Conservation (phyloP, 148 eudicot genomes). For the Vaccinium macrocarpon region DNA sequence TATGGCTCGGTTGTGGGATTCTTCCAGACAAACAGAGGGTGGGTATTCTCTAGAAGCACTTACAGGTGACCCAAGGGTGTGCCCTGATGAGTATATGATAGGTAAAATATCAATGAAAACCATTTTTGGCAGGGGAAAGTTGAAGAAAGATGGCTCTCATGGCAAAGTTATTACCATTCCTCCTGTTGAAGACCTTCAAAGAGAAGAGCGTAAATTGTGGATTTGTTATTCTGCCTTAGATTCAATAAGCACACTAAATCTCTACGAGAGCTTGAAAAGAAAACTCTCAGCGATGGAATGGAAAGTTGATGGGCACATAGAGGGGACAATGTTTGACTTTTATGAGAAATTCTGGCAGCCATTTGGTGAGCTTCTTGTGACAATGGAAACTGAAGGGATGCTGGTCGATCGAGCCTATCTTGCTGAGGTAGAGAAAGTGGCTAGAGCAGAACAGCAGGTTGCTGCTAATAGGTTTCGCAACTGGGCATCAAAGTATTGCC, state of each 20-base stretch:
- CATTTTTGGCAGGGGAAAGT: constrained; percentile 78
- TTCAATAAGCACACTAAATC: constrained; percentile 82
- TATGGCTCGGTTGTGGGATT: constrained; percentile 98
- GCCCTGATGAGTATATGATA: constrained; percentile 43
- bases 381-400: constrained; percentile 95
- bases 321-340: constrained; percentile 69
- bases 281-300: constrained; percentile 60
- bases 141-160: constrained; percentile 78
- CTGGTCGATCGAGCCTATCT: constrained; percentile 84
- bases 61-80: constrained; percentile 56
- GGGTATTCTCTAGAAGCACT: constrained; percentile 98
- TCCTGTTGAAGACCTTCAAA: constrained; percentile 80
- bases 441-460: constrained; percentile 71
- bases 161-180: constrained; percentile 73
- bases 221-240: constrained; percentile 91
- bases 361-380: constrained; percentile 84
- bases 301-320: constrained; percentile 47
- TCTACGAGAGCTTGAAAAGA: constrained; percentile 70
- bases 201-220: constrained; percentile 68
- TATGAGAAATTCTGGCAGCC: constrained; percentile 84
- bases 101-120: constrained; percentile 93
- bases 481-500: constrained; percentile 88
- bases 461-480: constrained; percentile 81
- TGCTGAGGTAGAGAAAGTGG: constrained; percentile 84
- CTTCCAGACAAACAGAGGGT: constrained; percentile 74